A percentile compares a stretch with the other conserved stretches of the same genome.
These are phyloP conservation scores for Ogataea methanolica DNA, from an alignment of 805 yeast genomes.

Conservation along the genomic window DNA sequence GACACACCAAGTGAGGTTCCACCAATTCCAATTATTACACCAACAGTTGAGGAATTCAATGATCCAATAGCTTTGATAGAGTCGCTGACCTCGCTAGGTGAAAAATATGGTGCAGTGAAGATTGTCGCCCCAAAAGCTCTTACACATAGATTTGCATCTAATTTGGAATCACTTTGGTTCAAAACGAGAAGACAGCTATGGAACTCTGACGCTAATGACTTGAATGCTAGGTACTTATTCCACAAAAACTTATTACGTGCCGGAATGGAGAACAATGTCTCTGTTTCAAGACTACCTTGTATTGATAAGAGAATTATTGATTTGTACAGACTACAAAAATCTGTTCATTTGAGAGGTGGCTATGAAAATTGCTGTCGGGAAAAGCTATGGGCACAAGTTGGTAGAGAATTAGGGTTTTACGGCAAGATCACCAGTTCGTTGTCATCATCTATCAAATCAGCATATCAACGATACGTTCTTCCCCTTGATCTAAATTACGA, in stretches of 20 bases:
- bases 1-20: slow-evolving; percentile 3
- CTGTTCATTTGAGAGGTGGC: slow-evolving; percentile 66
- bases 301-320: slow-evolving; percentile 66
- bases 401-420: slow-evolving; percentile 72
- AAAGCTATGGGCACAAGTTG: slow-evolving; percentile 80
- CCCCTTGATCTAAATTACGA: slow-evolving; percentile 17
- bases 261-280: slow-evolving; percentile 30
- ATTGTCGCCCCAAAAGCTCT: slow-evolving; percentile 55
- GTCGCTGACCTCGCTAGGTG: slow-evolving; percentile 46
- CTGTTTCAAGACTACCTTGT: slow-evolving; percentile 48
- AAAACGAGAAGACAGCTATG: slow-evolving; percentile 44
- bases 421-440: slow-evolving; percentile 69
- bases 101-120: slow-evolving; percentile 69
- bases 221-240: slow-evolving; percentile 42
- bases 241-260: slow-evolving; percentile 37
- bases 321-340: slow-evolving; percentile 50
- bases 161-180: slow-evolving; percentile 48
- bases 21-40: slow-evolving; percentile 51
- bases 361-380: slow-evolving; percentile 54
- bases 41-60: slow-evolving; percentile 49
- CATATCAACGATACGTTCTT: slow-evolving; percentile 45
- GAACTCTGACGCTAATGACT: slow-evolving; percentile 39
- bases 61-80: slow-evolving; percentile 69
- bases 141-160: slow-evolving; percentile 29
- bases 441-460: slow-evolving; percentile 59